Base-by-base conservation (phyloP, 345 rosid species). In the Camelina sativa region DNA sequence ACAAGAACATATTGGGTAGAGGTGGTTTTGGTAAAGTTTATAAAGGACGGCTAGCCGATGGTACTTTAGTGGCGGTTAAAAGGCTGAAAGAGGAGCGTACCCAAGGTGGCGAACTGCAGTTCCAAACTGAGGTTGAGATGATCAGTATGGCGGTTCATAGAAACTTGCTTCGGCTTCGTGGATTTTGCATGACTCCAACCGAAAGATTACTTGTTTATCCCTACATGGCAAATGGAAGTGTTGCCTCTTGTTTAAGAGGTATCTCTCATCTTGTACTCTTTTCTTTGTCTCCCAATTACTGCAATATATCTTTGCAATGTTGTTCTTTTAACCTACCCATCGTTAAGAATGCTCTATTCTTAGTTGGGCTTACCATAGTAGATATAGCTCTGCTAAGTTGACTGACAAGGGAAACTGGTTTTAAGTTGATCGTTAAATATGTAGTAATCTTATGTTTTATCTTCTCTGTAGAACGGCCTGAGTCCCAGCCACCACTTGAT, bases 111-210 rank as follows among this genome's bases (percentile, higher is more conserved):
- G 93, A 88, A 85, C 84, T 87, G 43, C 96, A 90, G 67, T 90
- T 90, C 84, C 96, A 88, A 79, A 90, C 96, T 7, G 99, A 95
- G 82, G 96, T 95, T 51, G 99, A 95, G 84, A 91, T 91, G 95
- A 95, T 91, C 79, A 91, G 99, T 83, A 84, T 95, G 69, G 99
- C 99, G 0, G 97, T 95, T 47, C 99, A 95, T 60, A 86, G 99
- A 6, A 90, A 95, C 82, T 87, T 95, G 75, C 96, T 95, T 16
- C 84, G 95, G 72, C 89, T 91, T 11, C 88, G 90, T 3, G 99
- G 99, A 15, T 91, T 91, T 68, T 90, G 93, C 62, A 85, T 95
- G 75, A 86, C 99, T 7, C 79, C 91, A 4, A 69, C 91, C 7
- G 99, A 95, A 76, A 88, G 89, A 86, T 91, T 95, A 64, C 90